Conservation (phyloP, 768 basidiomycete species). For the Lentinula aciculospora region DNA sequence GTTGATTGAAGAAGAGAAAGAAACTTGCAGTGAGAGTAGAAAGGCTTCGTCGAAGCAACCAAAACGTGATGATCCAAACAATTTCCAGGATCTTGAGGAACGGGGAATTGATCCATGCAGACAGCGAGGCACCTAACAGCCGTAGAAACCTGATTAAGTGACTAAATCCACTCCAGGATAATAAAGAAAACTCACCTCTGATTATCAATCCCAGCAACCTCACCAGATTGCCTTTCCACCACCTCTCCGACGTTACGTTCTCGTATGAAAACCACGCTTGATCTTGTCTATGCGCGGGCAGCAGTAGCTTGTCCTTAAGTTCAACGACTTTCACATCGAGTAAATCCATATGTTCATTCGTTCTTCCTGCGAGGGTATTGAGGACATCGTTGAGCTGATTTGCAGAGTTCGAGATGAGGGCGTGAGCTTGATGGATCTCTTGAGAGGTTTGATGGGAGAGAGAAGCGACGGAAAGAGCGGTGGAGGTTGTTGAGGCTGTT, state of each 20-base stretch:
- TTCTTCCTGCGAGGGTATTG: slow-evolving; percentile 28
- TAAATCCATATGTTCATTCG: slow-evolving; percentile 37
- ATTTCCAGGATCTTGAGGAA: background rate
- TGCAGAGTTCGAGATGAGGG: slow-evolving; percentile 13
- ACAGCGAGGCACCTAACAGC: background rate
- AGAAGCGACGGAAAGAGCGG: slow-evolving; percentile 23
- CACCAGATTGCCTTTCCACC: background rate
- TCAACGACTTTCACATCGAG: slow-evolving; percentile 39
- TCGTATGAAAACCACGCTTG: background rate
- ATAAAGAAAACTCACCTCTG: background rate
- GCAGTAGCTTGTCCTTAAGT: slow-evolving; percentile 24
- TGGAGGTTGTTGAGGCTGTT: slow-evolving; percentile 16
- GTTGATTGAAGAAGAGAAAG: background rate
- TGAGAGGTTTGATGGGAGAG: slow-evolving; percentile 22
- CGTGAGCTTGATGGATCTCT: background rate
- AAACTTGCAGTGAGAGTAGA: background rate
- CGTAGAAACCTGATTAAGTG: background rate
- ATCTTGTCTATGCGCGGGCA: slow-evolving; percentile 5
- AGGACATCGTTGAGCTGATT: slow-evolving; percentile 28
- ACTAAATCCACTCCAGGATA: background rate
- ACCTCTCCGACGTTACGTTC: background rate
- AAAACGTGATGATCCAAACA: background rate
- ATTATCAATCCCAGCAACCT: background rate
- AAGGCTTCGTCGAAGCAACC: background rate
- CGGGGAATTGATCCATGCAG: background rate